Conservation (phyloP, 352 stramenopile genomes). For the Globisporangium uncinulatum region DNA sequence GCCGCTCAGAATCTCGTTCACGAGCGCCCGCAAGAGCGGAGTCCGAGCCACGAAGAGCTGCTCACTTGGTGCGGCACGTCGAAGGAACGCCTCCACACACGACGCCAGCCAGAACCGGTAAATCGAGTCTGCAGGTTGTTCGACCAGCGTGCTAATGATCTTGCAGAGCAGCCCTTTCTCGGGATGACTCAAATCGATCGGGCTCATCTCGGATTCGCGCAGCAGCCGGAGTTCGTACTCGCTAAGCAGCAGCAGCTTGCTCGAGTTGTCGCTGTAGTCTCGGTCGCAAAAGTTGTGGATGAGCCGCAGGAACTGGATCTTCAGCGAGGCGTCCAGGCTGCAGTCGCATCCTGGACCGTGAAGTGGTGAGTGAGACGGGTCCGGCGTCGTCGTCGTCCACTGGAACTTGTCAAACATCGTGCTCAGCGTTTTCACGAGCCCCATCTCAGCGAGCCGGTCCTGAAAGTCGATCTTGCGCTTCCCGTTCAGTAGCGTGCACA, state of each 20-base stretch:
- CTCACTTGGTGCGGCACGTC: constrained; percentile 75
- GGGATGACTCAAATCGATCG: constrained; percentile 58
- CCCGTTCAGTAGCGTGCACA: constrained; percentile 94
- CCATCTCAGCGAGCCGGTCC: constrained; percentile 79
- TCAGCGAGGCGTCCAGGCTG: constrained; percentile 91
- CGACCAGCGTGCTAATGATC: constrained; percentile 85
- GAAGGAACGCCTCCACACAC: constrained; percentile 95
- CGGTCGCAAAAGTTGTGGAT: constrained; percentile 97
- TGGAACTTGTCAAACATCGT: constrained; percentile 94
- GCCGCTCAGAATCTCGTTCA: constrained; percentile 85
- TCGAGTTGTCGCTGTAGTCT: constrained; percentile 84
- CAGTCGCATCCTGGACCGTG: constrained; percentile 90
- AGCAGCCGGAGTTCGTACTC: constrained; percentile 55
- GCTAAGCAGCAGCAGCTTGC: constrained; percentile 79
- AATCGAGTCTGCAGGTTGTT: constrained; percentile 90
- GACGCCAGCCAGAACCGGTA: constrained; percentile 96
- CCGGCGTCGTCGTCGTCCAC: constrained; percentile 57
- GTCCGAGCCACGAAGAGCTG: constrained; percentile 90
- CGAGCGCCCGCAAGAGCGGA: constrained; percentile 83
- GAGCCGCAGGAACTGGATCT: constrained; percentile 94
- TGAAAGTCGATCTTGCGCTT: constrained; percentile 93
- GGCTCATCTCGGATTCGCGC: constrained; percentile 29
- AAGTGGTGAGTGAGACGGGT: constrained; percentile 45
- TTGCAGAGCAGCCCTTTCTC: constrained; percentile 89
- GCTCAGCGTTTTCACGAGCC: constrained; percentile 87